Base-by-base conservation (phyloP, 2,329 filamentous ascomycete species). In the Tricladium varicosporioides region DNA sequence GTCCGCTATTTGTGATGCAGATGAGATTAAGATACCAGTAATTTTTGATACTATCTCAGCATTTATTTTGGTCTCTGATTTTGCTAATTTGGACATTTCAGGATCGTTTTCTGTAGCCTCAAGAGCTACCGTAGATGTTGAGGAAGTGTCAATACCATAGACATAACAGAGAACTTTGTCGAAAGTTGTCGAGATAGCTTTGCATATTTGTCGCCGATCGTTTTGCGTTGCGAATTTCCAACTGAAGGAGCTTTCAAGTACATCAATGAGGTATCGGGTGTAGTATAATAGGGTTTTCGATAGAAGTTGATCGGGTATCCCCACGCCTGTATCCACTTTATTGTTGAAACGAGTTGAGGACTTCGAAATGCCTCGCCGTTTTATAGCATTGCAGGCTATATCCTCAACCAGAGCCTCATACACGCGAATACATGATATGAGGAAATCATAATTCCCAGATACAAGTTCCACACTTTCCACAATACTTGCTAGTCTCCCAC, bases 381-480 rank as follows among this genome's bases (percentile, higher is more conserved):
- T 83, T 14, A 92, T 83, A 5, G 86, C 82, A 54, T 88, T 87
- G 14, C 75, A 77, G 66, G 90, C 83, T 5, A 89, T 85, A 67
- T 92, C 92, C 22, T 92, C 84, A 7, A 96, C 78, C 27, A 97
- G 77, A 48, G 83, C 79, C 3, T 86, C 83, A 67, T 94, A 95
- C 2, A 97, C 77, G 36, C 81, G 81, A 44, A 92, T 79, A 53
- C 89, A 88, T 15, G 86, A 86, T 13, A 86, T 76, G 27, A 97
- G 78, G 67, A 99, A 88, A 7, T 88, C 83, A 65, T 92, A 95
- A 53, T 87, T 83, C 51, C 88, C 88, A 4, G 82, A 80, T 2
- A 89, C 84, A 56, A 96, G 81, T 68, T 99, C 94, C 2, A 92
- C 83, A 19, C 85, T 87, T n/a, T 89, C 89, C 2, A 95, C 83